Evolutionary conservation across 257 asterid genomes (phyloP).

Genomic region (Apocynum venetum): DNA sequence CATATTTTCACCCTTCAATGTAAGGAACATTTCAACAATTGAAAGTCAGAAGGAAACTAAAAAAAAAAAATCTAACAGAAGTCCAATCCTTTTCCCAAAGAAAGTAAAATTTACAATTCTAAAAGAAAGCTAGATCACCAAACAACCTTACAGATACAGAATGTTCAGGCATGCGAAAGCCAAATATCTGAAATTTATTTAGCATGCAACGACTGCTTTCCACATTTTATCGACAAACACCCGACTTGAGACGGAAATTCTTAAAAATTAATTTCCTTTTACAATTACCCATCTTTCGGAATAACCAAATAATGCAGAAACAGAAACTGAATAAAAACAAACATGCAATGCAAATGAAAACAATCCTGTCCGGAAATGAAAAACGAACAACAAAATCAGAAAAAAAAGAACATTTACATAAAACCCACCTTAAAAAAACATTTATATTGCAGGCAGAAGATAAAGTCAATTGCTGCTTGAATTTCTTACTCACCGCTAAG

Average conservation of each 20-base stretch:
- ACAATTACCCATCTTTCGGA: neutral
- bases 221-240: neutral
- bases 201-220: constrained; percentile 10
- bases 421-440: neutral
- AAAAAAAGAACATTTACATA: neutral
- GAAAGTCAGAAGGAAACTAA: neutral
- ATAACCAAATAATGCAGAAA: neutral
- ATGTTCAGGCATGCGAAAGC: neutral
- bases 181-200: neutral
- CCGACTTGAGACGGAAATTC: neutral
- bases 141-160: neutral
- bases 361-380: constrained; percentile 2
- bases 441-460: neutral
- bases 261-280: neutral
- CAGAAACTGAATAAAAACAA: neutral
- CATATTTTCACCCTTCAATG: neutral
- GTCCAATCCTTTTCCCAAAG: neutral
- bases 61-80: neutral
- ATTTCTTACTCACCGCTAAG: neutral
- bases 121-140: neutral
- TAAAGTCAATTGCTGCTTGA: neutral
- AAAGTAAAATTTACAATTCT: neutral
- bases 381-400: neutral
- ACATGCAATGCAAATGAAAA: neutral
- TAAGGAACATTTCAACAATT: neutral